Base-by-base conservation (phyloP, 1,284 basidiomycete genomes). In the Cryptococcus hybrid region DNA sequence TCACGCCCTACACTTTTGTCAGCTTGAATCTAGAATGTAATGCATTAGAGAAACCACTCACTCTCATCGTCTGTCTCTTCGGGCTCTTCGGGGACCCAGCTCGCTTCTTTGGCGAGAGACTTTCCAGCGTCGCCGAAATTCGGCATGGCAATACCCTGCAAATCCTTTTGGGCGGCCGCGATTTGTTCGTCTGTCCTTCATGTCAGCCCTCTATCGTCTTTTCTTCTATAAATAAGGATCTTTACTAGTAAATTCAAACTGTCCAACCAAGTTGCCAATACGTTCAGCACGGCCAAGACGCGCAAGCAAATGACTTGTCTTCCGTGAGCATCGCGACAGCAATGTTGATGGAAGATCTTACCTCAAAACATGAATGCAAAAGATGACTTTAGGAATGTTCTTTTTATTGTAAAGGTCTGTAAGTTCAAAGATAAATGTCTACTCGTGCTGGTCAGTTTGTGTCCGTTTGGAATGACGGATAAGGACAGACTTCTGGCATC, bases 341-440 rank as follows among this genome's bases (percentile, higher is more conserved):
- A 44, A n/a, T 12, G 11, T 44, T 24, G 54, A 51, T 18, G 4
- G n/a, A n/a, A 46, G 9, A 5, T 64, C 79, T 56, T 70, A 90
- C 88, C 90, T 93, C 51, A 99, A 82, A 7, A 96, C 94, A 74
- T 99, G 96, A 53, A 99, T 92, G 75, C 96, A 98, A 78, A 98
- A 99, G 68, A 99, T 94, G 53, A 98, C 94, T 77, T 99, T 99
- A 3, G 96, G 96, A 49, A 99, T 83, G 77, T 99, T 99, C 82
- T 97, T 98, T 84, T 94, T 97, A 78, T 99, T 90, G 77, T 99
- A 99, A 43, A 99, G 80, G 81, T 99, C 96, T 4, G 94, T 98
- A 43, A 96, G 83, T 75, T 99, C 96, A 71, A 99, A 99, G 51
- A 92, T 89, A 72, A 97, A 98, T 56, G 90, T 88, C 90, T 94